Evolutionary conservation across 2,329 filamentous ascomycete species (phyloP).

Genomic region (Diaporthe helianthi): DNA sequence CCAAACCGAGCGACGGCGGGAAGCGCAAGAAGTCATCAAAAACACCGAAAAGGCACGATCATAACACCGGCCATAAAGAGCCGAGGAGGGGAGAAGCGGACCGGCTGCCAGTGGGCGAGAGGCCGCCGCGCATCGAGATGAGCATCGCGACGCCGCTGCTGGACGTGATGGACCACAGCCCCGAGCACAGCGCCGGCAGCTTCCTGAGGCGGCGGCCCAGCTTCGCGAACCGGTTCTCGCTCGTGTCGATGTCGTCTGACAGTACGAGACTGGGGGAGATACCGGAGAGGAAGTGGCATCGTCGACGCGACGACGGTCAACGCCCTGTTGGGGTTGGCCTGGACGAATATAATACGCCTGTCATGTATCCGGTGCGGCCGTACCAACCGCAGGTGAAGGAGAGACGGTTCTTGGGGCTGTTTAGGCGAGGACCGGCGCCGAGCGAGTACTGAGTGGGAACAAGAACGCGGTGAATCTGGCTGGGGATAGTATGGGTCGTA

Average conservation of each 20-base stretch:
- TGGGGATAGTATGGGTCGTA: neutral
- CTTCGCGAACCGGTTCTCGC: constrained; percentile 40
- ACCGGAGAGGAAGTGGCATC: constrained; percentile 41
- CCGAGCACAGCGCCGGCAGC: constrained; percentile 25
- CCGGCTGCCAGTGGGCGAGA: neutral
- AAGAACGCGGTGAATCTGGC: too few species aligned
- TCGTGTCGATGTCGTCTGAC: constrained; percentile 42
- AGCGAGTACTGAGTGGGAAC: neutral
- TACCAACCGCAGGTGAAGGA: constrained; percentile 40
- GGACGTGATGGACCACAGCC: constrained; percentile 19
- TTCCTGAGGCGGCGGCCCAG: constrained; percentile 21
- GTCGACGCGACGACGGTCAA: constrained; percentile 12
- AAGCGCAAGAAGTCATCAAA: neutral
- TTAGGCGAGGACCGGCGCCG: constrained; percentile 35
- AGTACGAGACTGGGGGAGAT: constrained; percentile 48
- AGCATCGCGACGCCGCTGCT: constrained; percentile 27
- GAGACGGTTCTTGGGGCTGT: constrained; percentile 41
- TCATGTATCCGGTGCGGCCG: constrained; percentile 44
- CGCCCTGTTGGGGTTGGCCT: constrained; percentile 35
- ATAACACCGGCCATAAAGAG: neutral
- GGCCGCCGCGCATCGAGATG: neutral
- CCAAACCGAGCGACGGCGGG: constrained; percentile 1
- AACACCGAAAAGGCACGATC: neutral
- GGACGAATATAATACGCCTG: constrained; percentile 41
- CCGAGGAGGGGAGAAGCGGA: neutral